phyloP scores from a whole-genome alignment of 208 protist genomes.

The Spongospora subterranea region DNA sequence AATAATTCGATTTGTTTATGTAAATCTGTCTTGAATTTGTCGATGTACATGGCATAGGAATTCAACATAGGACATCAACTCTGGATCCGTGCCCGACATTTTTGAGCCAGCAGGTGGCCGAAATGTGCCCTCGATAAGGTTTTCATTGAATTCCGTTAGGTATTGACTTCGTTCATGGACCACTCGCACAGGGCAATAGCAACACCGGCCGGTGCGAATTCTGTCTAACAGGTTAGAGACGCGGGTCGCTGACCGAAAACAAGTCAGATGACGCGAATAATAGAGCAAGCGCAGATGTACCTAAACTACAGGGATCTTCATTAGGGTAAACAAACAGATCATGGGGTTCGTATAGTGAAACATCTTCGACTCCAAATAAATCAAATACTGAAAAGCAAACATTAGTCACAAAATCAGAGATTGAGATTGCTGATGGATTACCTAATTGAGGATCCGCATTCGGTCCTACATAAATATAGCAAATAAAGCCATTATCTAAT shows the following conservation, averaged over 20 bases:
- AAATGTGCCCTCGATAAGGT: conserved; percentile 8
- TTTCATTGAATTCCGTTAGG: not conserved
- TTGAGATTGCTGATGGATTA: not conserved
- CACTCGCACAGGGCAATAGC: conserved; percentile 13
- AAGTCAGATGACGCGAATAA: not conserved
- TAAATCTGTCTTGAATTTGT: conserved; percentile 58
- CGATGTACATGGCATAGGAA: conserved; percentile 65
- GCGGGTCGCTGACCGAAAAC: not conserved
- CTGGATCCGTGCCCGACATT: not conserved
- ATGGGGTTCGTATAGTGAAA: conserved; percentile 1
- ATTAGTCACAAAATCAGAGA: not conserved
- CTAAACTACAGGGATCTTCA: conserved; percentile 5
- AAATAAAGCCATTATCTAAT: not conserved
- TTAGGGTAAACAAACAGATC: conserved; percentile 7
- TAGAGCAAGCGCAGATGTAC: not conserved
- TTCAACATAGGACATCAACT: conserved; percentile 64
- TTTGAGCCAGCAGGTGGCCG: conserved; percentile 15
- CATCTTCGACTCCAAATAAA: conserved; percentile 46
- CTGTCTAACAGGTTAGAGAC: not conserved
- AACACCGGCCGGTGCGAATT: not conserved
- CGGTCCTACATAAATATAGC: not conserved
- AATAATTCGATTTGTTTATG: not conserved
- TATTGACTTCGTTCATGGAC: not conserved
- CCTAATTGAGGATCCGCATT: not conserved
- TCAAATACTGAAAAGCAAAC: conserved; percentile 6